Percentiles rank a stretch among this genome's conserved stretches.
These are phyloP conservation scores for Aspergillus sparsus DNA, from an alignment of 495 filamentous ascomycete genomes.

Conservation along the genomic window DNA sequence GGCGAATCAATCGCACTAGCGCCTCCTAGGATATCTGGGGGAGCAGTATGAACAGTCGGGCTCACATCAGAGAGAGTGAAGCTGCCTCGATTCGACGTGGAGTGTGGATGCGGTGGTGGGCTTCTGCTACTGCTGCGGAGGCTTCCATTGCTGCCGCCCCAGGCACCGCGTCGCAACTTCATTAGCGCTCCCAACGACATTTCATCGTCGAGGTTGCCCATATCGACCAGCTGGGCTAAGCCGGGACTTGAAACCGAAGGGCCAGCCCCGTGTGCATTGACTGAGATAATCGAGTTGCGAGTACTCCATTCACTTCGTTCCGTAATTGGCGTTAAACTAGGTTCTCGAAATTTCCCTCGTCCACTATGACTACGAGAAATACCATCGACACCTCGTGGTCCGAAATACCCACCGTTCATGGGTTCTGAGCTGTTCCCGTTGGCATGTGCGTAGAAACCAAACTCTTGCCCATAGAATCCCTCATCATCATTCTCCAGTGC, in stretches of 20 bases:
- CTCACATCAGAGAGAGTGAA: constrained; percentile 43
- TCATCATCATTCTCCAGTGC: constrained; percentile 89
- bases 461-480: constrained; percentile 94
- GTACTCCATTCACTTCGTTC: constrained; percentile 96
- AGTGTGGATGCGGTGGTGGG: constrained; percentile 44
- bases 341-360: constrained; percentile 73
- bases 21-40: constrained; percentile 25
- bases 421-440: constrained; percentile 54
- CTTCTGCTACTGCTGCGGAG: constrained; percentile 65
- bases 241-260: constrained; percentile 57
- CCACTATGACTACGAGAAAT: constrained; percentile 68
- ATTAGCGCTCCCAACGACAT: constrained; percentile 71
- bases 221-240: constrained; percentile 69
- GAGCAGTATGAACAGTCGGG: constrained; percentile 30
- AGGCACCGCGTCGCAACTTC: constrained; percentile 71
- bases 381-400: constrained; percentile 61
- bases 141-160: constrained; percentile 78
- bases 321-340: constrained; percentile 93
- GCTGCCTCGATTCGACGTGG: constrained; percentile 40
- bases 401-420: constrained; percentile 89
- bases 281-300: constrained; percentile 81
- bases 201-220: constrained; percentile 67
- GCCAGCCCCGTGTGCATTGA: constrained; percentile 57
- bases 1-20: constrained; percentile 21
- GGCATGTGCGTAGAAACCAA: constrained; percentile 89